Base-by-base conservation (phyloP, 148 eudicot genomes). In the Cornus florida region DNA sequence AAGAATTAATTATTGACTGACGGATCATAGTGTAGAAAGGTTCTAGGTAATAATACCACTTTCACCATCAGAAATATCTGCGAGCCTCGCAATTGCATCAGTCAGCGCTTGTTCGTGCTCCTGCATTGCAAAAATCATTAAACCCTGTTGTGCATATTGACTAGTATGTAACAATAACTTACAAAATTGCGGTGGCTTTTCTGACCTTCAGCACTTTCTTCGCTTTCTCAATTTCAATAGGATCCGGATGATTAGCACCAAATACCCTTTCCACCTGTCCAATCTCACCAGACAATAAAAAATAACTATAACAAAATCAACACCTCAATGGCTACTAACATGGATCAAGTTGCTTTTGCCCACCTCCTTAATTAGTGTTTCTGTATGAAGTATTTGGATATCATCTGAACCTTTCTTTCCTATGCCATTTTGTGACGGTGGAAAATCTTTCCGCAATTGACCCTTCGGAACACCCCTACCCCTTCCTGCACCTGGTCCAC, bases 261-360 rank as follows among this genome's bases (percentile, higher is more conserved):
- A 88, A 91, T n/a, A 91, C 86, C 82, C 87, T 86, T 86, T 91
- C 94, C 84, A 91, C 94, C 94, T 91, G 74, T 77, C 77, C 62
- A 83, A 59, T 72, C 16, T 10, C 48, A 68, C 62, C 35, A 60
- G 60, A 76, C 19, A 73, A 14, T 72, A 12, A 59, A 22, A 65
- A 64, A 74, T 35, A 77, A 59, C 19, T 17, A 72, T 11, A 48
- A 76, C 0, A 22, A 24, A 71, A 69, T 23, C 17, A 13, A n/a
- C 28, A 73, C 71, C 8, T 62, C 19, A 13, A 62, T 9, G 6
- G 8, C 22, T 28, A 69, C 20, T 41, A 32, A 48, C 17, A 66
- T 75, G 6, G 68, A 79, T 38, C 79, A 32, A 67, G 10, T 50
- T 67, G 11, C 33, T 64, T 79, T 57, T 20, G 3, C 70, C 79